phyloP scores from a whole-genome alignment of 306 rosid genomes.

The Dalbergia cultrata region DNA sequence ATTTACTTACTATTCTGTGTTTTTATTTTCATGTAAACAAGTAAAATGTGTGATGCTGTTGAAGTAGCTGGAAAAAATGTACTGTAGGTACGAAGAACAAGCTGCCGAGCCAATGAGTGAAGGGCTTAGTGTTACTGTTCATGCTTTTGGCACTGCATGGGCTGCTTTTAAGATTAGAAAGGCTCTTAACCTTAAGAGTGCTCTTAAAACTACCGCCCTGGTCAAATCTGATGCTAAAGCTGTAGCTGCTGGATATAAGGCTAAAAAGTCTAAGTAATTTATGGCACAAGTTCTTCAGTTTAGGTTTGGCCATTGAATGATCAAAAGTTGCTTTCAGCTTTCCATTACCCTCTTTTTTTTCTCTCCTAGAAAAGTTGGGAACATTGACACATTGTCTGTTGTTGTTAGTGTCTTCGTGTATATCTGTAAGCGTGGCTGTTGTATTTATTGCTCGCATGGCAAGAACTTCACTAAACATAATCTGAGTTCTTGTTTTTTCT shows the following conservation, averaged over 20 bases:
- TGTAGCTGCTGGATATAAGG: slow-evolving; percentile 66
- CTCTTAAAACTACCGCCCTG: slow-evolving; percentile 68
- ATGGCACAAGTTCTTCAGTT: slow-evolving; percentile 38
- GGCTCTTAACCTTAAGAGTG: slow-evolving; percentile 83
- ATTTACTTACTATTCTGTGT: slow-evolving; percentile 14
- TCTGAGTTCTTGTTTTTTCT: no score
- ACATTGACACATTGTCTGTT: no score
- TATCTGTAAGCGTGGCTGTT: not conserved
- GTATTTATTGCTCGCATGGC: no score
- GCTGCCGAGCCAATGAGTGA: slow-evolving; percentile 83
- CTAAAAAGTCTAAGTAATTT: slow-evolving; percentile 61
- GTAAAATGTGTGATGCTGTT: slow-evolving; percentile 89
- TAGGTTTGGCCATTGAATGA: slow-evolving; percentile 24
- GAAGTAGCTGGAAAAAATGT: slow-evolving; percentile 92
- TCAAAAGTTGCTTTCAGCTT: slow-evolving; percentile 3
- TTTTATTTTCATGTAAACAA: slow-evolving; percentile 55
- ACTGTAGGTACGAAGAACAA: slow-evolving; percentile 85
- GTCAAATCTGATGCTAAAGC: slow-evolving; percentile 82
- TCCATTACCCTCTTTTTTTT: slow-evolving; percentile 1
- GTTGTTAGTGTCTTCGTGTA: not conserved
- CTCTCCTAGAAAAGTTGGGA: slow-evolving; percentile 21
- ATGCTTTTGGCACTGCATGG: slow-evolving; percentile 92
- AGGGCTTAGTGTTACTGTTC: slow-evolving; percentile 92
- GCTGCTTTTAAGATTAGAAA: slow-evolving; percentile 81
- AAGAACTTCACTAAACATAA: no score